These are phyloP conservation scores for Tulasnella sp. DNA, from an alignment of 768 basidiomycete genomes.

Conservation along the genomic window DNA sequence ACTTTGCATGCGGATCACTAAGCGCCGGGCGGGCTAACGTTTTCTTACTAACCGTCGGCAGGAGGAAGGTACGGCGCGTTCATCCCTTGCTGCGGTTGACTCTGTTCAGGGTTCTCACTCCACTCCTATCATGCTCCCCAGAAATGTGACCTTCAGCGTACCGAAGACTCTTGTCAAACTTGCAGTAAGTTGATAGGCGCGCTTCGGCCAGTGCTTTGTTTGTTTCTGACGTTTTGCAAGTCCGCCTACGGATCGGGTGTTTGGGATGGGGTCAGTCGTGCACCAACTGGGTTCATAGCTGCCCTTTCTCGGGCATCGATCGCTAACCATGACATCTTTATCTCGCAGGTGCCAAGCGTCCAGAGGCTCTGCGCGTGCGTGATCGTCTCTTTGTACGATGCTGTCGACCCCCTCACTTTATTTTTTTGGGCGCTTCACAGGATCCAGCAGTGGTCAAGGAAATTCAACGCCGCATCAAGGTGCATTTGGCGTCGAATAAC, in stretches of 20 bases:
- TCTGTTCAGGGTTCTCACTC: background rate
- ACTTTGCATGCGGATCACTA: background rate
- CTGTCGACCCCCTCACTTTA: background rate
- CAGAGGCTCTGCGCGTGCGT: conserved; percentile 27
- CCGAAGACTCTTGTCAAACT: conserved; percentile 23
- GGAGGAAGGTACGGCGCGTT: conserved; percentile 21
- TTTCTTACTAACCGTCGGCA: conserved; percentile 12
- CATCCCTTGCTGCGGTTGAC: conserved; percentile 6
- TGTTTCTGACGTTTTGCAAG: conserved; percentile 18
- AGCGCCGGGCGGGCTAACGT: conserved; percentile 4
- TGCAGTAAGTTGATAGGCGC: conserved; percentile 23
- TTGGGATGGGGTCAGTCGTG: conserved; percentile 27
- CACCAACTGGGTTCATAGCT: background rate
- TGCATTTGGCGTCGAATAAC: conserved; percentile 27
- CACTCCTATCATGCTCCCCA: background rate
- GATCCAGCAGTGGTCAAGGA: conserved; percentile 24
- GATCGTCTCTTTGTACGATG: background rate
- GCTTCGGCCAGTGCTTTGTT: background rate
- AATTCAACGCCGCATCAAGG: conserved; percentile 23
- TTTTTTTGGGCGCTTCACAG: background rate
- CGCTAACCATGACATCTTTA: background rate
- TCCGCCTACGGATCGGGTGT: conserved; percentile 26
- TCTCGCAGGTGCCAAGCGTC: conserved; percentile 23
- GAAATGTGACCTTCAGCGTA: conserved; percentile 26
- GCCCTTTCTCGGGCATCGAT: background rate